phyloP scores from a whole-genome alignment of 768 basidiomycete species.

The Steccherinum ochraceum region DNA sequence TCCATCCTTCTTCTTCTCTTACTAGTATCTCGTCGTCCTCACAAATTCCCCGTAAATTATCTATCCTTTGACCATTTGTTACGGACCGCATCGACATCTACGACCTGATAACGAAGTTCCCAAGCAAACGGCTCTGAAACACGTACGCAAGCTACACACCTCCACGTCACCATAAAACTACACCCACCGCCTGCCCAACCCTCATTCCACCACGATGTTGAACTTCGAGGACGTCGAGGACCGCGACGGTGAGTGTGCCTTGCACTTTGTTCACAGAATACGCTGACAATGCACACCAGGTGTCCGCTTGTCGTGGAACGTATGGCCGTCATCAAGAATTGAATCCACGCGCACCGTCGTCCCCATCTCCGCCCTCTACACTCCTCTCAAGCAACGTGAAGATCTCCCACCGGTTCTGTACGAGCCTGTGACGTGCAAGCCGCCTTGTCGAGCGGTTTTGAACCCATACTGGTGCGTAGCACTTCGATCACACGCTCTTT shows the following conservation, averaged over 20 bases:
- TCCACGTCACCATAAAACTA: not conserved
- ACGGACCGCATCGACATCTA: too few relatives aligned
- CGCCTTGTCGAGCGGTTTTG: constrained; percentile 93
- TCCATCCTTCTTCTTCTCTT: too few relatives aligned
- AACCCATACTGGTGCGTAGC: constrained; percentile 88
- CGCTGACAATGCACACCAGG: constrained; percentile 39
- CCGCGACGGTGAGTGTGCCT: constrained; percentile 69
- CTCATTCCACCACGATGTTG: constrained; percentile 39
- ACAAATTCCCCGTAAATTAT: too few relatives aligned
- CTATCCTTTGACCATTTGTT: too few relatives aligned
- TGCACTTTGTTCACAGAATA: not conserved
- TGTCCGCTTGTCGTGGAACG: constrained; percentile 96
- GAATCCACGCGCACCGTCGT: constrained; percentile 98
- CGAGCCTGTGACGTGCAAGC: constrained; percentile 98
- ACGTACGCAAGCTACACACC: too few relatives aligned
- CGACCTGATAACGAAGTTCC: too few relatives aligned
- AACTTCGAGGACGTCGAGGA: constrained; percentile 98
- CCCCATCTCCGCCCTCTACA: constrained; percentile 96
- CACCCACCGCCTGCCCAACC: not conserved
- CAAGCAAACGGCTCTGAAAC: too few relatives aligned
- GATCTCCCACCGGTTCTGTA: constrained; percentile 95
- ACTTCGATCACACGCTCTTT: not conserved
- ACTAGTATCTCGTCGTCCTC: too few relatives aligned
- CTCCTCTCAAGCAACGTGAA: constrained; percentile 88
- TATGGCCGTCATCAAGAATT: constrained; percentile 96